Evolutionary conservation across 495 filamentous ascomycete species (phyloP).

Genomic region (Penicillium paradoxum): DNA sequence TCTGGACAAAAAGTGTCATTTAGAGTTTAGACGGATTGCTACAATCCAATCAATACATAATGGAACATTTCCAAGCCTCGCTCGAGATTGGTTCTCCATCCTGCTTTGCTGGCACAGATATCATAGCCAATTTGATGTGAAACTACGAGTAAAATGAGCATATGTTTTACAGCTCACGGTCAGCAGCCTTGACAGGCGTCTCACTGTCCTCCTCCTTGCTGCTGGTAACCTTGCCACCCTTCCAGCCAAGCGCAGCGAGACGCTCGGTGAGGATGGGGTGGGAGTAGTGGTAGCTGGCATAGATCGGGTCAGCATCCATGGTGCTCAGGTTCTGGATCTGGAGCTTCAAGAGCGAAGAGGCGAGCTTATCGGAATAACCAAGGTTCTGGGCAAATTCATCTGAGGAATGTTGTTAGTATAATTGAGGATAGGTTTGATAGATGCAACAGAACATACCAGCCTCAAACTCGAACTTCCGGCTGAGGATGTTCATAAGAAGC

Average conservation of each 20-base stretch:
- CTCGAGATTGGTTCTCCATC: neutral
- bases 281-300: slow-evolving; percentile 96
- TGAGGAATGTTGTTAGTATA: slow-evolving; percentile 15
- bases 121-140: slow-evolving; percentile 1
- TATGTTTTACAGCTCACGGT: slow-evolving; percentile 50
- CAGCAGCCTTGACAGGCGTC: slow-evolving; percentile 51
- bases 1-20: slow-evolving; percentile 18
- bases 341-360: slow-evolving; percentile 86
- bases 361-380: slow-evolving; percentile 81
- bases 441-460: slow-evolving; percentile 55
- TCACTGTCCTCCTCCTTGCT: slow-evolving; percentile 47
- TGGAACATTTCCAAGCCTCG: slow-evolving; percentile 3
- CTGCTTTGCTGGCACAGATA: slow-evolving; percentile 3
- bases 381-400: slow-evolving; percentile 80
- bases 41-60: slow-evolving; percentile 10
- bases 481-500: slow-evolving; percentile 92
- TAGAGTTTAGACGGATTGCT: slow-evolving; percentile 7
- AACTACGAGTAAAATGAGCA: slow-evolving; percentile 4
- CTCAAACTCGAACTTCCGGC: slow-evolving; percentile 90
- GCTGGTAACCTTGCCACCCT: slow-evolving; percentile 52
- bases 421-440: neutral
- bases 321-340: slow-evolving; percentile 97
- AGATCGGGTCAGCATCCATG: slow-evolving; percentile 98
- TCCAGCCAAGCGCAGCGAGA: slow-evolving; percentile 84
- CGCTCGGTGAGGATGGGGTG: slow-evolving; percentile 95